These are phyloP conservation scores for Ochromonas danica DNA, from an alignment of 108 stramenopile genomes.

Conservation along the genomic window DNA sequence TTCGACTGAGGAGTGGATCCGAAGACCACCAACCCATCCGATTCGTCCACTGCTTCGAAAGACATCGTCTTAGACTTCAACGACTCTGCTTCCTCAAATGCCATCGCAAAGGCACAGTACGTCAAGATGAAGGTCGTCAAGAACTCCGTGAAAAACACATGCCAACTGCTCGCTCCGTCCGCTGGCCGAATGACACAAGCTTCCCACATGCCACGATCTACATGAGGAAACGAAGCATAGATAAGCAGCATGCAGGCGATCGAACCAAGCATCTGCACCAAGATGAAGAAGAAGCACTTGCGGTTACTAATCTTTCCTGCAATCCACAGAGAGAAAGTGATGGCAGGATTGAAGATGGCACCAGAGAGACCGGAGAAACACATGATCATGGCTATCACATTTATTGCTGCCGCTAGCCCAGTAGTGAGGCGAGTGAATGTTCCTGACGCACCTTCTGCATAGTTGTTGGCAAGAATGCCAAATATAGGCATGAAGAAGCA, in stretches of 20 bases:
- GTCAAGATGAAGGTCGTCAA: constrained; percentile 8
- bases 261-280: neutral
- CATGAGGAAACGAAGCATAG: constrained; percentile 2
- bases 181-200: neutral
- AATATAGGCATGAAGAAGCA: neutral
- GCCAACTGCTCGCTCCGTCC: neutral
- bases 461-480: neutral
- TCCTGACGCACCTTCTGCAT: neutral
- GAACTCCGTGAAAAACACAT: constrained; percentile 9
- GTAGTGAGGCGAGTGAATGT: neutral
- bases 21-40: neutral
- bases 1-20: constrained; percentile 5
- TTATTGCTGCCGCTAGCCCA: neutral
- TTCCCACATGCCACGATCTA: neutral
- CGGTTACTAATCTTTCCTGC: constrained; percentile 11
- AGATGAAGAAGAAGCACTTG: neutral
- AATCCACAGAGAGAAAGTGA: constrained; percentile 2
- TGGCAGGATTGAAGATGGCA: neutral
- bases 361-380: constrained; percentile 10
- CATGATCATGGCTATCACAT: neutral
- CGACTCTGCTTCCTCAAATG: neutral
- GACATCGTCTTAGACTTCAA: neutral
- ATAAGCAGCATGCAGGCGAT: neutral
- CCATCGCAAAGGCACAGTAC: constrained; percentile 7
- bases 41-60: neutral